Evolutionary conservation across 495 filamentous ascomycete genomes (phyloP).

Genomic region (Rostrohypoxylon terebratum): DNA sequence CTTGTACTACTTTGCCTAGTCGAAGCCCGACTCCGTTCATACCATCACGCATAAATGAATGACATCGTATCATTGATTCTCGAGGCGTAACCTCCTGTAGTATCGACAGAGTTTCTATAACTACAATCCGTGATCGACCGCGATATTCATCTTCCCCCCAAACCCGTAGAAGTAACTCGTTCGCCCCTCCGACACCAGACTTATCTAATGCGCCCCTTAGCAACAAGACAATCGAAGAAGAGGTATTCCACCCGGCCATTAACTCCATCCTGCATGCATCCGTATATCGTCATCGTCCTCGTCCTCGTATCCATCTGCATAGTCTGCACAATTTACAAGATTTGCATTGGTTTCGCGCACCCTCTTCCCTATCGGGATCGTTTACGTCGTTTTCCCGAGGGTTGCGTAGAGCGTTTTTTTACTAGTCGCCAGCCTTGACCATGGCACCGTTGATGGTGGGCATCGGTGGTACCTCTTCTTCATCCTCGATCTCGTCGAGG

Average conservation of each 20-base stretch:
- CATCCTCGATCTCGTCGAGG: conserved; percentile 62
- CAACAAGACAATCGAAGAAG: conserved; percentile 28
- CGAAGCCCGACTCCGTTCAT: neutral
- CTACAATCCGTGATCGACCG: conserved; percentile 31
- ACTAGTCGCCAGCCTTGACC: conserved; percentile 48
- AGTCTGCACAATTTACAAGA: neutral
- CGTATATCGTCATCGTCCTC: conserved; percentile 16
- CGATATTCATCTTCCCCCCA: conserved; percentile 3
- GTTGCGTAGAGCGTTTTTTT: conserved; percentile 4
- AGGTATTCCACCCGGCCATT: conserved; percentile 32
- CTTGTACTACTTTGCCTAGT: neutral
- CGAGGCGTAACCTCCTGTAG: neutral
- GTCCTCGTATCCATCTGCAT: conserved; percentile 15
- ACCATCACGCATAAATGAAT: conserved; percentile 15
- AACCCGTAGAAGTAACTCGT: conserved; percentile 13
- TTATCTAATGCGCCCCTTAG: conserved; percentile 35
- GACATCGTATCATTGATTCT: conserved; percentile 25
- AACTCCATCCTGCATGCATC: conserved; percentile 44
- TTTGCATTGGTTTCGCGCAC: conserved; percentile 7
- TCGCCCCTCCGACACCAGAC: conserved; percentile 34
- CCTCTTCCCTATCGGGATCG: conserved; percentile 2
- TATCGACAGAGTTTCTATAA: conserved; percentile 27
- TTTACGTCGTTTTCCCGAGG: conserved; percentile 22
- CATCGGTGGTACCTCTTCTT: conserved; percentile 52
- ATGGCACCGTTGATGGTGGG: conserved; percentile 51